These are phyloP conservation scores for Zasmidium cellare DNA, from an alignment of 2,329 filamentous ascomycete genomes.

Conservation along the genomic window DNA sequence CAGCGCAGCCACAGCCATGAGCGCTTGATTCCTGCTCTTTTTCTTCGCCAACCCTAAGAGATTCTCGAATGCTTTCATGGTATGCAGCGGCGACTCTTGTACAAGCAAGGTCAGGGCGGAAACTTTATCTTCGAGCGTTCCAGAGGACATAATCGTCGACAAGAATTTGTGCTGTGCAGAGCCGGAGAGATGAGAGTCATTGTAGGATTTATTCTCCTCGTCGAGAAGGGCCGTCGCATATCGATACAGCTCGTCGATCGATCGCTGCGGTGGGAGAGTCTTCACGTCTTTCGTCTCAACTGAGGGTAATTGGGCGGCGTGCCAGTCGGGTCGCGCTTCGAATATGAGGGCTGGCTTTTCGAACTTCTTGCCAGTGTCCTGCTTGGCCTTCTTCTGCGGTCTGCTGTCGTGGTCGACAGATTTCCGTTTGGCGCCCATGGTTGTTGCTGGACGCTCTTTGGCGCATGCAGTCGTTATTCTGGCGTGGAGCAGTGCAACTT, in stretches of 20 bases:
- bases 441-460: conserved; percentile 1
- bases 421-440: conserved; percentile 40
- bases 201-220: conserved; percentile 74
- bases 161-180: conserved; percentile 94
- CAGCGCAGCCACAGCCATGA: conserved; percentile 87
- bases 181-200: conserved; percentile 67
- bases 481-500: too few relatives aligned
- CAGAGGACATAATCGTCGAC: conserved; percentile 93
- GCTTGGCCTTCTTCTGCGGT: conserved; percentile 31
- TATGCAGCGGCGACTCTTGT: conserved; percentile 95
- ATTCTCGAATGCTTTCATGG: conserved; percentile 82
- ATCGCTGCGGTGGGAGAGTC: conserved; percentile 49
- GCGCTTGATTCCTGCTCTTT: conserved; percentile 86
- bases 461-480: background rate
- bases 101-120: conserved; percentile 91
- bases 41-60: conserved; percentile 83
- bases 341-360: conserved; percentile 38
- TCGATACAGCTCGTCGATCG: conserved; percentile 61
- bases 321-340: conserved; percentile 67
- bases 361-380: conserved; percentile 22
- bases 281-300: conserved; percentile 49
- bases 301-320: conserved; percentile 57
- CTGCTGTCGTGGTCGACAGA: conserved; percentile 27
- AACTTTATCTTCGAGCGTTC: conserved; percentile 94
- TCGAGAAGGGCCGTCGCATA: conserved; percentile 76